Conservation (phyloP, 1,284 basidiomycete species). For the Cutaneotrichosporon sp. region DNA sequence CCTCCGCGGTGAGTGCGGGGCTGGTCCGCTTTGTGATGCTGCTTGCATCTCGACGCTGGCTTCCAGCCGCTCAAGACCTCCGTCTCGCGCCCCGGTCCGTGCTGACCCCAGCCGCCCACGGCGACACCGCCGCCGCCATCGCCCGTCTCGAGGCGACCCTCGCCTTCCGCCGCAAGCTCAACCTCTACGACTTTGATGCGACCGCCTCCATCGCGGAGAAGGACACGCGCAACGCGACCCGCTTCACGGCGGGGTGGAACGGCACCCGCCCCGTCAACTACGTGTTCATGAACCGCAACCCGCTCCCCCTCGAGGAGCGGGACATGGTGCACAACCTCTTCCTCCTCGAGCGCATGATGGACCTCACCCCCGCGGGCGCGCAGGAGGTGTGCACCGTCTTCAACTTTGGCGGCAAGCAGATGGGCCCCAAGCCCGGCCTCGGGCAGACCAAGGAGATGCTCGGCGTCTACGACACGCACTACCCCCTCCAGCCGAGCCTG, state of each 20-base stretch:
- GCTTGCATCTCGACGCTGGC: too few species aligned
- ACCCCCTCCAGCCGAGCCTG: slow-evolving; percentile 40
- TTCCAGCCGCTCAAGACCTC: neutral
- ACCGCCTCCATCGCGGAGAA: slow-evolving; percentile 33
- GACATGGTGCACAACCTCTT: slow-evolving; percentile 26
- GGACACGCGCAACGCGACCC: slow-evolving; percentile 36
- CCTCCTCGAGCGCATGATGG: slow-evolving; percentile 45
- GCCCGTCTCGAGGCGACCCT: slow-evolving; percentile 38
- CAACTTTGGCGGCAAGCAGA: slow-evolving; percentile 46
- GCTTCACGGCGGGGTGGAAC: slow-evolving; percentile 30
- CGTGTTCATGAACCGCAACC: slow-evolving; percentile 40
- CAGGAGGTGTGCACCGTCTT: slow-evolving; percentile 37
- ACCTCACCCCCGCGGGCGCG: slow-evolving; percentile 42
- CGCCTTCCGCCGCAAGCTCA: slow-evolving; percentile 38
- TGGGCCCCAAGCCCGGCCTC: slow-evolving; percentile 39
- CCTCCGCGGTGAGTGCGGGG: neutral
- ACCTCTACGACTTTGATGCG: slow-evolving; percentile 41
- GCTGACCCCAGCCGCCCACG: slow-evolving; percentile 1
- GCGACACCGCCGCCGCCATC: slow-evolving; percentile 4
- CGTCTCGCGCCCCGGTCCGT: neutral
- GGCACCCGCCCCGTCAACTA: slow-evolving; percentile 35
- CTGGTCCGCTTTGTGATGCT: neutral
- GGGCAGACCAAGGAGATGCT: slow-evolving; percentile 32
- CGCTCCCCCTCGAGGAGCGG: slow-evolving; percentile 30
- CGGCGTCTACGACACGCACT: slow-evolving; percentile 32